Conservation (phyloP, 78 protist genomes). For the Cyanophora paradoxa region DNA sequence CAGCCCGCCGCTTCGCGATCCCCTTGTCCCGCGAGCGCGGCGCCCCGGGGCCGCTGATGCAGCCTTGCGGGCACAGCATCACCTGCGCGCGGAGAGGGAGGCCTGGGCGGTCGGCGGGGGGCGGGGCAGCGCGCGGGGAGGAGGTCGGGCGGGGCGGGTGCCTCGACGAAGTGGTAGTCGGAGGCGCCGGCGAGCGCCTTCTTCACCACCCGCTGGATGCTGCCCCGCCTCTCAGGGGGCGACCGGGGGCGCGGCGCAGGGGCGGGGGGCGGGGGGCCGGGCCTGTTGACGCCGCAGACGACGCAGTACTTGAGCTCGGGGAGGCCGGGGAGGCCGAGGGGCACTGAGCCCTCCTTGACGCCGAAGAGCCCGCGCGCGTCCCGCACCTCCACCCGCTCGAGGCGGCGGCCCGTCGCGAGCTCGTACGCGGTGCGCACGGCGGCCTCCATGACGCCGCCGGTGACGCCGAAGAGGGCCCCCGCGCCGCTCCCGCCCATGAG, state of each 20-base stretch:
- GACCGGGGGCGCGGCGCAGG: too few species aligned
- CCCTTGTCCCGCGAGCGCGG: not conserved
- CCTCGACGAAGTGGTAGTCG: constrained; percentile 31
- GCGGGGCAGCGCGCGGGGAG: too few species aligned
- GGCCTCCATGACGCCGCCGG: constrained; percentile 63
- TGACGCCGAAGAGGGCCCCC: too few species aligned
- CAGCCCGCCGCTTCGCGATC: not conserved
- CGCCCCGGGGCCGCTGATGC: constrained; percentile 51
- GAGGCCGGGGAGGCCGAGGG: not conserved
- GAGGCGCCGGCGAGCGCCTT: not conserved
- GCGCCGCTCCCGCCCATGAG: constrained; percentile 29
- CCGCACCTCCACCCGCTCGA: not conserved
- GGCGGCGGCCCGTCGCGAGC: not conserved
- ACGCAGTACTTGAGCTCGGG: constrained; percentile 19
- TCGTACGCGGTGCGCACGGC: too few species aligned
- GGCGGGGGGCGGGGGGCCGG: too few species aligned
- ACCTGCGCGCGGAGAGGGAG: too few species aligned
- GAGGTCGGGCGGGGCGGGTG: too few species aligned
- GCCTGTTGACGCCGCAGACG: not conserved
- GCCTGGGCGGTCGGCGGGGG: too few species aligned
- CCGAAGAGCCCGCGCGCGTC: constrained; percentile 27
- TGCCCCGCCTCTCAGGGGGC: too few species aligned
- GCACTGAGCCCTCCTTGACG: constrained; percentile 39
- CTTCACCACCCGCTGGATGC: too few species aligned
- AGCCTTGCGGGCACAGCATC: constrained; percentile 59